Percentiles rank a stretch among this genome's conserved stretches.
Conservation (phyloP, 2,329 filamentous ascomycete genomes). For the Claviceps arundinis region DNA sequence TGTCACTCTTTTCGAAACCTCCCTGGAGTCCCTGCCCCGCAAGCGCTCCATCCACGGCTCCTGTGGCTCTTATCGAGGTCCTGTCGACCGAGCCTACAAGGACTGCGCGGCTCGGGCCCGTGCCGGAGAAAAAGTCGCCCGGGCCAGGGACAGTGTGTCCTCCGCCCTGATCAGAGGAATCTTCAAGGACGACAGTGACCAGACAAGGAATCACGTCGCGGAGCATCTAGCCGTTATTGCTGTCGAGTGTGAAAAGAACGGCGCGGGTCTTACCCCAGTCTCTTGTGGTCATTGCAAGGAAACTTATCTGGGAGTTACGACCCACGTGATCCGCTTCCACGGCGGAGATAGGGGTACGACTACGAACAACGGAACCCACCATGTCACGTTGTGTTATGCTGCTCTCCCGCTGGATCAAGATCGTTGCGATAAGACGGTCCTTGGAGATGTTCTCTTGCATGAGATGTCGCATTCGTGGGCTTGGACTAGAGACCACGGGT, state of each 20-base stretch:
- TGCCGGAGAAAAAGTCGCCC: background rate
- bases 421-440: background rate
- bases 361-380: background rate
- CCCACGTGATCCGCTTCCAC: background rate
- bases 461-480: background rate
- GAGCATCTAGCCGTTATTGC: background rate
- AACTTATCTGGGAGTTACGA: background rate
- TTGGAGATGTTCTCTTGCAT: background rate
- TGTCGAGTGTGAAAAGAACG: background rate
- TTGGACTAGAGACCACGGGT: background rate
- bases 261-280: background rate
- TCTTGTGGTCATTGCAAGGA: background rate
- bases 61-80: background rate
- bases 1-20: background rate
- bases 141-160: background rate
- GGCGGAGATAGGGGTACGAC: no score
- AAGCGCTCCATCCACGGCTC: background rate
- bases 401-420: background rate
- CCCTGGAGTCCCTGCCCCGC: background rate
- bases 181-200: background rate
- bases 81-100: background rate
- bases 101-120: background rate
- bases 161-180: background rate
- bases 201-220: background rate
- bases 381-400: background rate